phyloP scores from a whole-genome alignment of 2,329 filamentous ascomycete species.

The Scortechinia acanthostroma region DNA sequence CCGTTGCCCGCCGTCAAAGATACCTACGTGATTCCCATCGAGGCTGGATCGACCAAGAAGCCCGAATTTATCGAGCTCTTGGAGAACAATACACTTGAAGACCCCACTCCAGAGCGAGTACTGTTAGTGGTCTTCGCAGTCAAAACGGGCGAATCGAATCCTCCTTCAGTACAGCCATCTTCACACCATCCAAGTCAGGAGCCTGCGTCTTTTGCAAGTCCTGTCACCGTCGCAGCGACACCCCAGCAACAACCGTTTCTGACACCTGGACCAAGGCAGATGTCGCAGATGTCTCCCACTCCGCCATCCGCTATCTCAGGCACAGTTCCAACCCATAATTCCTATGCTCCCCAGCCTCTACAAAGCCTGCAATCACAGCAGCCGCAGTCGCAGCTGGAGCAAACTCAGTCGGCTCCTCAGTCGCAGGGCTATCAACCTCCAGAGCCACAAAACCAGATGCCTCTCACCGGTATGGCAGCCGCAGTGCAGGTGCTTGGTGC shows the following conservation, averaged over 20 bases:
- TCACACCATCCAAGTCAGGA: not conserved
- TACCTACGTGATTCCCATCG: conserved; percentile 82
- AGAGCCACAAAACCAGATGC: not conserved
- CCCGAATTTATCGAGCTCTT: conserved; percentile 85
- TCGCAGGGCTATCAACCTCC: not conserved
- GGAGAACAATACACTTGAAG: conserved; percentile 74
- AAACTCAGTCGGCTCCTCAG: not conserved
- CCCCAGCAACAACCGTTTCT: not conserved
- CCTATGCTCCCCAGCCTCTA: not conserved
- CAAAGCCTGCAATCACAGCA: not conserved
- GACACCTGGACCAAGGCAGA: not conserved
- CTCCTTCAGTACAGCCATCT: not conserved
- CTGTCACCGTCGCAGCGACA: not conserved
- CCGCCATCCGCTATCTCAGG: not conserved
- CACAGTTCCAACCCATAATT: no score
- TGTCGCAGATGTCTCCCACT: not conserved
- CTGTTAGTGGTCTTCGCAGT: conserved; percentile 82
- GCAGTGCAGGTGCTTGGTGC: not conserved
- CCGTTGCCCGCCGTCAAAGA: conserved; percentile 72
- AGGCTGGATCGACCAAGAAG: conserved; percentile 61
- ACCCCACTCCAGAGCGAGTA: conserved; percentile 65
- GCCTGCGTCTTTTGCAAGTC: not conserved
- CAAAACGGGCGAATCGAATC: conserved; percentile 12
- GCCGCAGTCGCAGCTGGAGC: not conserved
- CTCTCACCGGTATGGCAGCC: not conserved